Evolutionary conservation across 352 stramenopile genomes (phyloP).

Genomic region (Aphanomyces astaci): DNA sequence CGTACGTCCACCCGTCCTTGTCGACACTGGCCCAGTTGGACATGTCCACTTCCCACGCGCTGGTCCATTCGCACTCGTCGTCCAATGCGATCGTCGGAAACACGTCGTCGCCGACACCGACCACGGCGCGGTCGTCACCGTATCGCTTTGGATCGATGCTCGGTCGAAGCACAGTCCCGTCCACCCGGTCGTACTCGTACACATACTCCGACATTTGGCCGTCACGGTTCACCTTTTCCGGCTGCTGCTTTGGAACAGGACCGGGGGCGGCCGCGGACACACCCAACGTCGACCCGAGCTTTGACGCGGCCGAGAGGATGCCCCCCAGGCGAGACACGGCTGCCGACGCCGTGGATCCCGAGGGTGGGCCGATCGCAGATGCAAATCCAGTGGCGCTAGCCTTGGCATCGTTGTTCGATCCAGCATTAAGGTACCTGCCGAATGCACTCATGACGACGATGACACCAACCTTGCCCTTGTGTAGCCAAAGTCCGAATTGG

Average conservation of each 20-base stretch:
- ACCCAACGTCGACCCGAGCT: constrained; percentile 3
- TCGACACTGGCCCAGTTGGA: constrained; percentile 72
- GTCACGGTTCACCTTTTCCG: constrained; percentile 29
- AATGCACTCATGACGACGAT: constrained; percentile 16
- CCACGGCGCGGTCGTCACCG: constrained; percentile 49
- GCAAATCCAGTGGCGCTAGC: constrained; percentile 2
- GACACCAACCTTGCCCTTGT: neutral
- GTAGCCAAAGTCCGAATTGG: neutral
- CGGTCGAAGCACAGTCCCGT: constrained; percentile 50
- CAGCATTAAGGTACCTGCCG: constrained; percentile 17
- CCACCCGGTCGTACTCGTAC: constrained; percentile 81
- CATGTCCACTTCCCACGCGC: constrained; percentile 75
- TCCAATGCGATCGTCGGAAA: constrained; percentile 58
- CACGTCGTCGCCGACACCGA: constrained; percentile 50
- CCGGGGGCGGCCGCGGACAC: neutral
- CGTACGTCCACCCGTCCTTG: constrained; percentile 78
- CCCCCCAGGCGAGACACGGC: constrained; percentile 13
- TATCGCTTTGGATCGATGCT: constrained; percentile 64
- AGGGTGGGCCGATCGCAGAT: constrained; percentile 11
- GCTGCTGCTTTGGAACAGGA: neutral
- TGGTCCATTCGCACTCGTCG: constrained; percentile 67
- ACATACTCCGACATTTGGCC: constrained; percentile 66
- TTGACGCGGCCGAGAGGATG: constrained; percentile 2
- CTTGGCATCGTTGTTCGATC: neutral
- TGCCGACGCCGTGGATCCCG: neutral